Evolutionary conservation across 805 yeast genomes (phyloP).

Genomic region (Saccharomycopsis javanensis): DNA sequence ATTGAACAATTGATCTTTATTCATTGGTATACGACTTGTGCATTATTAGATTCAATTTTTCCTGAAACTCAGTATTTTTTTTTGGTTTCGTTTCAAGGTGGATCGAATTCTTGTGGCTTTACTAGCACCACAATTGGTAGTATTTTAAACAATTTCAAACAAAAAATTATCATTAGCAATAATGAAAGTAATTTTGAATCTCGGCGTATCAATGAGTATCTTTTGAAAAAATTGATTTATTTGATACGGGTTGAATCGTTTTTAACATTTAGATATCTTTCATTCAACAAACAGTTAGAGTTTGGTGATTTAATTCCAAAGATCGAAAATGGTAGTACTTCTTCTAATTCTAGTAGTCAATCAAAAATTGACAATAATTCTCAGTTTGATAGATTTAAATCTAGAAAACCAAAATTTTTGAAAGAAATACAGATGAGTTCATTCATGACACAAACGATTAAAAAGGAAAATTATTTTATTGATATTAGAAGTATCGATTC

Average conservation of each 20-base stretch:
- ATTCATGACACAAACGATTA: conserved; percentile 3
- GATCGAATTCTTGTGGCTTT: conserved; percentile 9
- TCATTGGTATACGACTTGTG: conserved; percentile 12
- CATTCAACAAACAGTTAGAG: neutral
- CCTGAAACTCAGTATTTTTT: conserved; percentile 14
- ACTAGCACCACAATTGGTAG: conserved; percentile 5
- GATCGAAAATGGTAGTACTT: neutral
- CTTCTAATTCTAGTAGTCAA: neutral
- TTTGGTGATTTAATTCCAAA: conserved; percentile 2
- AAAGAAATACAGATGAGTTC: conserved; percentile 6
- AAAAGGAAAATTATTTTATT: conserved; percentile 10
- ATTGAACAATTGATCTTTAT: conserved; percentile 13
- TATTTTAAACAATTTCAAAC: conserved; percentile 2
- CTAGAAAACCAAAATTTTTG: conserved; percentile 8
- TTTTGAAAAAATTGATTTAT: conserved; percentile 6
- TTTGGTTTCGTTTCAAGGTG: conserved; percentile 11
- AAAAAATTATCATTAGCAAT: neutral
- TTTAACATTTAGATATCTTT: conserved; percentile 6
- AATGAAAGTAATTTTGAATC: neutral
- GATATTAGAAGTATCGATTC: conserved; percentile 25
- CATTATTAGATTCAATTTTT: conserved; percentile 15
- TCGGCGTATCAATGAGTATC: neutral
- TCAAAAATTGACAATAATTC: neutral
- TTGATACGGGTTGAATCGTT: conserved; percentile 12
- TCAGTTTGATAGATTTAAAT: conserved; percentile 1